Base-by-base conservation (phyloP, 306 rosid genomes). In the Cucurbita moschata region DNA sequence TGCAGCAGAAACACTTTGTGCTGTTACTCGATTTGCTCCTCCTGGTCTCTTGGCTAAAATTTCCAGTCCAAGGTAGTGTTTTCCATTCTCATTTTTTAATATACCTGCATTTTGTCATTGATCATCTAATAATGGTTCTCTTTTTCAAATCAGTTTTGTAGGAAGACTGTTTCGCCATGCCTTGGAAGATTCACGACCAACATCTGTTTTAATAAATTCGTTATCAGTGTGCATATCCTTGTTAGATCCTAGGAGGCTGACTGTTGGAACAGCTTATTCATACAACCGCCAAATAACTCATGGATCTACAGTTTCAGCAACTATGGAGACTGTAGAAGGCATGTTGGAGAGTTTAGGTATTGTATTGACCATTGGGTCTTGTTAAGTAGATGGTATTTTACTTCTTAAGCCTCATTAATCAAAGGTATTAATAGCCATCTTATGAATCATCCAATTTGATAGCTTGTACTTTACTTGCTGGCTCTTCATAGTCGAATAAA, bases 1-100 rank as follows among this genome's bases (percentile, higher is more conserved):
- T 84, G 92, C 96, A 46, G 97, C 99, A 1, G 99, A 95, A 85
- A 88, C 97, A 7, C 97, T 95, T 7, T 91, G 97, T 87, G 89
- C 99, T 39, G 86, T 95, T 64, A 89, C 99, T 59, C 85, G 99
- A 73, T 85, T 82, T 91, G 97, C 99, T 83, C 99, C 97, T 52
- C 87, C 96, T 16, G 96, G 96, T 63, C 92, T 95, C 73, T 78
- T 92, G 80, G 73, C 89, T 42, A 95, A 91, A 81, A 87, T 95
- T 58, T 81, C 83, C 75, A 86, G 99, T 83, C 97, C 96, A 15
- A 88, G 99, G 97, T 95, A 82, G 51, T 57, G 62, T 52, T 64
- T 74, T 64, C 44, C 3, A 19, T 30, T 50, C 4, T 15, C 0
- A 5, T n/a, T 47, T 35, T 26, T 50, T 26, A 26, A 30, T 15